A percentile compares a stretch with the other conserved stretches of the same genome.
These are phyloP conservation scores for Carpinus viminea DNA, from an alignment of 306 rosid species.

Conservation along the genomic window DNA sequence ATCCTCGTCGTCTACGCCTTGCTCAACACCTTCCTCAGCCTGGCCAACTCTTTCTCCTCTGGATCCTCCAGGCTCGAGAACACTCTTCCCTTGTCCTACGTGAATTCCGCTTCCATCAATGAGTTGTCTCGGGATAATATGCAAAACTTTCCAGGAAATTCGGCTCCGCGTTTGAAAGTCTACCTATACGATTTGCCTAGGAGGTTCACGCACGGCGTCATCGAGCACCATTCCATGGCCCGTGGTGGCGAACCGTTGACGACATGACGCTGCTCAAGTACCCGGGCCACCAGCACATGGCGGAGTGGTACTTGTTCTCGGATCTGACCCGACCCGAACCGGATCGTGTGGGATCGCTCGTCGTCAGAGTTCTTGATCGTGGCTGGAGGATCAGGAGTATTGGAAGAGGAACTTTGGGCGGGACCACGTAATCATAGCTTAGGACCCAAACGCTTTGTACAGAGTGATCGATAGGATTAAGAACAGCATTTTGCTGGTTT, in stretches of 20 bases:
- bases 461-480: constrained; percentile 62
- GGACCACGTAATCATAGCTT: constrained; percentile 87
- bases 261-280: constrained; percentile 46
- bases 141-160: neutral
- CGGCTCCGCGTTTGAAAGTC: constrained; percentile 31
- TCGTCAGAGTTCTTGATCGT: constrained; percentile 63
- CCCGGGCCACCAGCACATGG: constrained; percentile 98
- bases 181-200: constrained; percentile 67
- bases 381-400: constrained; percentile 78
- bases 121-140: neutral
- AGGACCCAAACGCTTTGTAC: constrained; percentile 88
- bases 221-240: constrained; percentile 68
- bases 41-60: constrained; percentile 33
- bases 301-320: constrained; percentile 80
- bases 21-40: constrained; percentile 46
- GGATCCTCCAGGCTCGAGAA: constrained; percentile 32
- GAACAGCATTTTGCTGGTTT: constrained; percentile 63
- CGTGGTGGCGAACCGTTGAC: constrained; percentile 48
- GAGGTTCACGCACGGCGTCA: constrained; percentile 73
- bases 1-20: constrained; percentile 48
- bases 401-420: constrained; percentile 79
- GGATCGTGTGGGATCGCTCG: constrained; percentile 55
- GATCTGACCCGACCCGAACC: constrained; percentile 59
- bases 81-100: constrained; percentile 29
- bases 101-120: constrained; percentile 36